Percentiles rank a stretch among this genome's conserved stretches.
phyloP scores from a whole-genome alignment of 331 rosid species.

The Phaseolus coccineus region DNA sequence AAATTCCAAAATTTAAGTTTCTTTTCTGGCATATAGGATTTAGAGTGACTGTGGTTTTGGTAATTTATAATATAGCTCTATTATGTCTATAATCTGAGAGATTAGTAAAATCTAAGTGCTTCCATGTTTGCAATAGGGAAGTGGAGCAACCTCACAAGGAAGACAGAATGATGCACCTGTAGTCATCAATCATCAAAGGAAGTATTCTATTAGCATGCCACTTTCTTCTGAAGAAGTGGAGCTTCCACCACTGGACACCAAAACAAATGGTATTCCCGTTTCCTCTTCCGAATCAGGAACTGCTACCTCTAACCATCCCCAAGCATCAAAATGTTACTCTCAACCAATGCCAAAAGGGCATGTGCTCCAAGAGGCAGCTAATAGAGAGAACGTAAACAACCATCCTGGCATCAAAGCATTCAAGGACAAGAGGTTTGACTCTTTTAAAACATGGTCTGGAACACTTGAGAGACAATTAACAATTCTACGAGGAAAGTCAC shows the following conservation, averaged over 20 bases:
- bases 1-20: not conserved
- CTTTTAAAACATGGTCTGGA: constrained; percentile 85
- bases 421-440: constrained; percentile 75
- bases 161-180: constrained; percentile 43
- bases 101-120: constrained; percentile 15
- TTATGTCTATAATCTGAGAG: not conserved
- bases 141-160: constrained; percentile 36
- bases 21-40: constrained; percentile 1
- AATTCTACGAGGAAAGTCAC: constrained; percentile 64
- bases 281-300: constrained; percentile 4
- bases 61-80: not conserved
- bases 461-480: constrained; percentile 73
- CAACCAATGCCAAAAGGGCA: constrained; percentile 69
- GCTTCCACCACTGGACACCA: constrained; percentile 41
- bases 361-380: constrained; percentile 30
- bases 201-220: constrained; percentile 80
- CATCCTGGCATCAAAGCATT: constrained; percentile 51
- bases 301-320: constrained; percentile 40
- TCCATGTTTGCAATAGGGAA: constrained; percentile 52
- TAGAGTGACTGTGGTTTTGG: not conserved
- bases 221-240: constrained; percentile 51
- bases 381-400: constrained; percentile 4
- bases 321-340: constrained; percentile 59
- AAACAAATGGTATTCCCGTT: constrained; percentile 36
- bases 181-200: constrained; percentile 57